Evolutionary conservation across 2,329 filamentous ascomycete genomes (phyloP), one percentile per base, ranked within the genome.

Genomic region (Diaporthe nobilis): DNA sequence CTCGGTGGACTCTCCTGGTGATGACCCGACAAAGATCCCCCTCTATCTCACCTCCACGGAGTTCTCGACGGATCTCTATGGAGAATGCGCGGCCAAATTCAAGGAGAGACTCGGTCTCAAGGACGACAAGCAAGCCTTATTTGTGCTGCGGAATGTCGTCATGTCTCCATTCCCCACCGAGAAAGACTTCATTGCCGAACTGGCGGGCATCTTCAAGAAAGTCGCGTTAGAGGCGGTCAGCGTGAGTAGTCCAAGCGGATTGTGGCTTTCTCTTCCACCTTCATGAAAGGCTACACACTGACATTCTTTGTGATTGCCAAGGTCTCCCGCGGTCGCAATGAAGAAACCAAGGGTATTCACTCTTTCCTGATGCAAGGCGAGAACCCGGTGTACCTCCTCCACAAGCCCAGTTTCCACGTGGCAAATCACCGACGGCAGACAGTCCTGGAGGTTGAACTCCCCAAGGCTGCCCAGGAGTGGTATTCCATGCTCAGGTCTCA

Each of bases 141-240:
- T 87, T 76, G 86, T 88, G 1, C 68, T 88, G 12, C 82, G 86
- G 12, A 88, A 88, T 37, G 87, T 88, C 0, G 85, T 87, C 47
- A 88, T 88, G 87, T 86, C 84, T 7, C 85, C 86, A 0, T 87
- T 85, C 60, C 84, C 85, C 0, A 85, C 84, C 2, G 82, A 84
- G 22, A 80, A 80, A 1, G 82, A 84, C 57, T 87, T 88, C 76
- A 83, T 86, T 51, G 80, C 80, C 17, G 80, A 82, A 2, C 72
- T 88, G 12, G 85, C 84, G 12, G 58, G 75, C 0, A 80, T 81
- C 25, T 82, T 87, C 39, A 79, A 81, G 57, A 51, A 82, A 0
- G 78, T 81, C 1, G 82, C 85, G 13, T 75, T 76, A 4, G 72
- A 80, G 0, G 84, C 86, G 67, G 77, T 78, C 10, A 20, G 13